phyloP scores from a whole-genome alignment of 2,329 filamentous ascomycete genomes.

The Pseudocercospora macadamiae region DNA sequence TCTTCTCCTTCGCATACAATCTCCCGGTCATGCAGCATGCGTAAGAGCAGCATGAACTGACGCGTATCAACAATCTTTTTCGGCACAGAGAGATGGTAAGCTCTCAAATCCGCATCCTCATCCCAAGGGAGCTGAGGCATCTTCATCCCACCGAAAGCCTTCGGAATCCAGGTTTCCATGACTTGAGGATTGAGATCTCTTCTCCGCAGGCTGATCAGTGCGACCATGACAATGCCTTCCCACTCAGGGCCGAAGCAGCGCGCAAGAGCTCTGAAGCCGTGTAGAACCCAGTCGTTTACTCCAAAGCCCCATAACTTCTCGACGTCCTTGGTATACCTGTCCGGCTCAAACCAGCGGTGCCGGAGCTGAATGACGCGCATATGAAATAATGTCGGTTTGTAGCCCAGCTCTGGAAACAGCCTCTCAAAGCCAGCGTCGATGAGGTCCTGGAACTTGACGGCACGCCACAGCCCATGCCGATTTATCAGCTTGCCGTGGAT shows the following conservation, averaged over 20 bases:
- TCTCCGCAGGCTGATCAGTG: not conserved
- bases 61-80: not conserved
- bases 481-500: constrained; percentile 15
- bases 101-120: not conserved
- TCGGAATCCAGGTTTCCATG: not conserved
- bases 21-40: not conserved
- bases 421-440: not conserved
- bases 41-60: not conserved
- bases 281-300: not conserved
- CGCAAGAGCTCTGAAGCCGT: not conserved
- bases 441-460: constrained; percentile 28
- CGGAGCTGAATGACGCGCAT: not conserved
- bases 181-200: not conserved
- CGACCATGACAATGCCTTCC: constrained; percentile 2
- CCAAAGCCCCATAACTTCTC: not conserved
- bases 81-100: not conserved
- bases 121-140: not conserved
- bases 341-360: not conserved
- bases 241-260: not conserved
- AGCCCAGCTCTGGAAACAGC: not conserved
- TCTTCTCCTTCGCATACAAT: too few relatives aligned
- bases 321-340: not conserved
- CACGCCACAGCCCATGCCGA: not conserved
- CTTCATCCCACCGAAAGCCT: not conserved
- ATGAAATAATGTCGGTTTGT: not conserved